phyloP scores from a whole-genome alignment of 306 rosid genomes.

The Castanopsis chinensis region DNA sequence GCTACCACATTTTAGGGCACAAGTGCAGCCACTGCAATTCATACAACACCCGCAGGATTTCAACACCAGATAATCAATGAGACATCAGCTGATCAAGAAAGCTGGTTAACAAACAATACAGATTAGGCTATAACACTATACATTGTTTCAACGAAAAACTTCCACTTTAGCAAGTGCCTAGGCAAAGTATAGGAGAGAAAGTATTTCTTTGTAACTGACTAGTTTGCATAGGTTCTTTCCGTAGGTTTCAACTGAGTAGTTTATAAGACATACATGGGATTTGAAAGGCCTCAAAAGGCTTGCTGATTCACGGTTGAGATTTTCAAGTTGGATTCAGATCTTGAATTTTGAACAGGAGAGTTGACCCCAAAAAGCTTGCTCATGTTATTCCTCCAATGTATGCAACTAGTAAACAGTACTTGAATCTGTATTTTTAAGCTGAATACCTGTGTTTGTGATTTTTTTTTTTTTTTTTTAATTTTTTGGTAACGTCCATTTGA shows the following conservation, averaged over 20 bases:
- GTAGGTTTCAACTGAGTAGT: neutral
- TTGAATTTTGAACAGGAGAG: too few species aligned
- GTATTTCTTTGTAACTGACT: neutral
- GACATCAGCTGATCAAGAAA: constrained; percentile 3
- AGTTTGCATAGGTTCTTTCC: neutral
- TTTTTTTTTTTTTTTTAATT: too few species aligned
- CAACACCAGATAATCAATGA: constrained; percentile 26
- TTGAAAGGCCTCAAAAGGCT: neutral
- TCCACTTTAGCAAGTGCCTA: neutral
- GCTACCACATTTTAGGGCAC: constrained; percentile 62
- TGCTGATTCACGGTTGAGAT: neutral
- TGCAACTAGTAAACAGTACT: too few species aligned
- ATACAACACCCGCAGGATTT: constrained; percentile 65
- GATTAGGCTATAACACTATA: neutral
- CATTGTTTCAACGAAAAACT: neutral
- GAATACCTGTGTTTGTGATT: too few species aligned
- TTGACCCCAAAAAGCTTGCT: too few species aligned
- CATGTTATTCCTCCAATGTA: too few species aligned
- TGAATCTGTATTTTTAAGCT: too few species aligned
- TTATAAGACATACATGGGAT: neutral
- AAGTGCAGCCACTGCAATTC: constrained; percentile 60
- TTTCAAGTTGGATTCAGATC: neutral
- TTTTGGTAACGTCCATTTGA: too few species aligned
- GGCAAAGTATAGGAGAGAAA: neutral
- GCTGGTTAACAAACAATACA: neutral